Evolutionary conservation across 345 rosid species (phyloP).

Genomic region (Xanthoceras sorbifolium): DNA sequence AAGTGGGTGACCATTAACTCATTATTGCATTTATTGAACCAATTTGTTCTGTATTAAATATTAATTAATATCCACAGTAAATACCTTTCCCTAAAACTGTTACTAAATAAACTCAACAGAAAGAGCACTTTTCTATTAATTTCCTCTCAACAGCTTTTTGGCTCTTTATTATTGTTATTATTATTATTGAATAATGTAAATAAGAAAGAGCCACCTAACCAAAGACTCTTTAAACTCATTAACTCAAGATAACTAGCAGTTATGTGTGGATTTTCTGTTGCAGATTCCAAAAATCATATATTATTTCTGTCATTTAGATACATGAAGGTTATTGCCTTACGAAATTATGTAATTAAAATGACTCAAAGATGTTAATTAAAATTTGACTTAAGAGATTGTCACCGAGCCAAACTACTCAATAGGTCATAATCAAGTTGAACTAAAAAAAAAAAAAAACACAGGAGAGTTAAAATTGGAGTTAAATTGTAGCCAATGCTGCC

Average conservation of each 20-base stretch:
- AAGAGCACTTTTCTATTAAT: not conserved
- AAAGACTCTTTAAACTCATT: not conserved
- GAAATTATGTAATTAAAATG: too few relatives aligned
- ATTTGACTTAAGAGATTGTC: not conserved
- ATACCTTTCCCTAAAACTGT: too few relatives aligned
- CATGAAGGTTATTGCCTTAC: not conserved
- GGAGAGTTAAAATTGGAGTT: not conserved
- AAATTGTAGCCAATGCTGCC: not conserved
- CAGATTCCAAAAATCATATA: not conserved
- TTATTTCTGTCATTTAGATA: not conserved
- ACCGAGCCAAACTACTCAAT: not conserved
- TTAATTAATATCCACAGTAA: too few relatives aligned
- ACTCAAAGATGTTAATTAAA: too few relatives aligned
- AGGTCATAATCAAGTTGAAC: not conserved
- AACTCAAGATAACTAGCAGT: not conserved
- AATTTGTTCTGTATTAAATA: not conserved
- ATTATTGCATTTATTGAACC: constrained; percentile 2
- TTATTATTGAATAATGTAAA: too few relatives aligned
- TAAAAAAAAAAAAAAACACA: too few relatives aligned
- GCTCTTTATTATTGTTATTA: not conserved
- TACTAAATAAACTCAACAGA: not conserved
- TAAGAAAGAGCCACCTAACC: not conserved
- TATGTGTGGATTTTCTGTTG: not conserved
- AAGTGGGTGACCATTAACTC: not conserved
- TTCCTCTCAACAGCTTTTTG: not conserved